A percentile compares a stretch with the other conserved stretches of the same genome.
These are phyloP conservation scores for Syncephalastrum monosporum DNA, from an alignment of 371 early-diverging fungal genomes.

Conservation along the genomic window DNA sequence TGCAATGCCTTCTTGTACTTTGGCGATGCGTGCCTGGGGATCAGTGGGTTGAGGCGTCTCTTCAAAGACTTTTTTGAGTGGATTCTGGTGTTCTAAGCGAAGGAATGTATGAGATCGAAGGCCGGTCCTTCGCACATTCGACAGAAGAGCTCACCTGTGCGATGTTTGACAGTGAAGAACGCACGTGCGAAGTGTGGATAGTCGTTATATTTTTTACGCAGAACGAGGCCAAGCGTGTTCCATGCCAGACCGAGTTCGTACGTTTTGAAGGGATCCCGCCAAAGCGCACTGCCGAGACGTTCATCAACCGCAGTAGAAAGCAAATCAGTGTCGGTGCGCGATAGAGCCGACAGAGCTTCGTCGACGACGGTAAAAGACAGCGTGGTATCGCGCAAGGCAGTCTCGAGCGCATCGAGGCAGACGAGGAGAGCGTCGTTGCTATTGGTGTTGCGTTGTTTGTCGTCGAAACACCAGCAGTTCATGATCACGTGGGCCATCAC, in stretches of 20 bases:
- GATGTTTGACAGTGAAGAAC: no score
- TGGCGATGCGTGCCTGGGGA: neutral
- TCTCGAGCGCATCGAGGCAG: no score
- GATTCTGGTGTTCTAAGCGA: neutral
- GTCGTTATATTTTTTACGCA: constrained; percentile 2
- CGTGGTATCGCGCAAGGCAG: no score
- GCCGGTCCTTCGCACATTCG: no score
- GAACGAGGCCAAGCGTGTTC: constrained; percentile 4
- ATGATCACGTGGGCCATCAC: constrained; percentile 30
- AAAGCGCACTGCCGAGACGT: constrained; percentile 23
- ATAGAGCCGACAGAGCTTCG: no score
- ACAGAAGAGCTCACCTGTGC: no score
- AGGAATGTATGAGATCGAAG: no score
- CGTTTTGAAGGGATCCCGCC: constrained; percentile 24
- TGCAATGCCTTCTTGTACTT: constrained; percentile 11
- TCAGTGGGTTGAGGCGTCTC: neutral
- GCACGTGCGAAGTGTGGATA: neutral
- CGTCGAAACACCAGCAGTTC: constrained; percentile 21
- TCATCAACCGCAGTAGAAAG: constrained; percentile 20
- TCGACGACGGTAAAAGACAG: no score
- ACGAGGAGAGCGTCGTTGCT: neutral
- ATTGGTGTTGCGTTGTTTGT: constrained; percentile 6
- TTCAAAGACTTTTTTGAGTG: neutral
- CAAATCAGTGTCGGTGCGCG: neutral
- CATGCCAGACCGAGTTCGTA: constrained; percentile 29